A percentile compares a stretch with the other conserved stretches of the same genome.
phyloP scores from a whole-genome alignment of 768 basidiomycete genomes.

The Rhodosporidiobolus sp. region DNA sequence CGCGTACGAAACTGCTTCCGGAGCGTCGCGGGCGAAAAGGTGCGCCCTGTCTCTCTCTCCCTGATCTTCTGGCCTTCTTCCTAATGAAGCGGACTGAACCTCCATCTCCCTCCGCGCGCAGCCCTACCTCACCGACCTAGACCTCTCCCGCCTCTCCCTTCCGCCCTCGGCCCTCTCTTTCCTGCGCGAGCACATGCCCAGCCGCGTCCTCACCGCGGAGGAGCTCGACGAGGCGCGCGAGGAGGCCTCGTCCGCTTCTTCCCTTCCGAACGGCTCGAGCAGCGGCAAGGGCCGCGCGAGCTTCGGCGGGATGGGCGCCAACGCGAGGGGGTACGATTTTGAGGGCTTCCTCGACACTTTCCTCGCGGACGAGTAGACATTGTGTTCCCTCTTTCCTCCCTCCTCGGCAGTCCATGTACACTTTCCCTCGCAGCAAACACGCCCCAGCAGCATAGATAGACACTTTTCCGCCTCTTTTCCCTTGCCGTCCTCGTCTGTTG shows the following conservation, averaged over 20 bases:
- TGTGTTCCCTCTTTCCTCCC: no score
- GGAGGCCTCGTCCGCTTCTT: not conserved
- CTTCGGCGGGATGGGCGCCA: conserved; percentile 14
- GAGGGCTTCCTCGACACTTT: conserved; percentile 77
- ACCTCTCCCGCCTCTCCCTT: conserved; percentile 77
- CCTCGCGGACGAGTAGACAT: conserved; percentile 51
- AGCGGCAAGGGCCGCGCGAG: not conserved
- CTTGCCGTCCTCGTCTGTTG: no score
- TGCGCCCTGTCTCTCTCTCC: conserved; percentile 44
- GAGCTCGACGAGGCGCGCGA: not conserved
- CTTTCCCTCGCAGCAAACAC: no score
- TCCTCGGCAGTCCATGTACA: no score
- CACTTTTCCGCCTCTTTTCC: no score
- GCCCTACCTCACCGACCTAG: conserved; percentile 90
- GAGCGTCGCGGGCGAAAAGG: conserved; percentile 85
- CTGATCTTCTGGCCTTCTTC: not conserved
- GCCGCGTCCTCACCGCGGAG: conserved; percentile 33
- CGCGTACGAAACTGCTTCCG: conserved; percentile 92
- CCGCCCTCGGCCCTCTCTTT: conserved; percentile 74
- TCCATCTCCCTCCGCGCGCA: conserved; percentile 46
- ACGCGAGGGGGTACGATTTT: conserved; percentile 52
- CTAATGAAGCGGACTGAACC: conserved; percentile 1
- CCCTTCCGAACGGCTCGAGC: not conserved
- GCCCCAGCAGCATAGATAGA: no score
- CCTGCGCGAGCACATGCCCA: conserved; percentile 76